phyloP scores from a whole-genome alignment of 2,329 filamentous ascomycete genomes.

The Acrocalymma vagum region DNA sequence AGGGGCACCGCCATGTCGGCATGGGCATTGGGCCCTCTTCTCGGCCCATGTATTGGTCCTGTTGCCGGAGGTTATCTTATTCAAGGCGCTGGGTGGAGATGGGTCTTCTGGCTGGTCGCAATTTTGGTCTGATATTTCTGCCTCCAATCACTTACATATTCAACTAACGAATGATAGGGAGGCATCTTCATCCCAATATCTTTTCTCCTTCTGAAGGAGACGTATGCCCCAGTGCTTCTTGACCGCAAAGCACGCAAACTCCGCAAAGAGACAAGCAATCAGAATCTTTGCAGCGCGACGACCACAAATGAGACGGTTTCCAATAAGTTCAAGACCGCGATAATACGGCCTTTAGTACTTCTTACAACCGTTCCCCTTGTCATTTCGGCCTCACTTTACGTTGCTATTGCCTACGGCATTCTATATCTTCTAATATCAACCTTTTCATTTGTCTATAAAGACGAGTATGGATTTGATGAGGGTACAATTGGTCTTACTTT shows the following conservation, averaged over 20 bases:
- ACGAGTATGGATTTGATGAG: constrained; percentile 75
- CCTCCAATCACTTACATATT: no score
- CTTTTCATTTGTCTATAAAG: constrained; percentile 78
- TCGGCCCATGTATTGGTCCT: constrained; percentile 29
- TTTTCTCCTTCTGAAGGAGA: constrained; percentile 37
- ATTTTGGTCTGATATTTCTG: constrained; percentile 3
- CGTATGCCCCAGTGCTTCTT: constrained; percentile 42
- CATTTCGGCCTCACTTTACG: no score
- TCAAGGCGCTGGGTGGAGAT: constrained; percentile 24
- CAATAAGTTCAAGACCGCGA: no score
- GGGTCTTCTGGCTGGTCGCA: constrained; percentile 16
- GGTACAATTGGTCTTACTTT: constrained; percentile 78
- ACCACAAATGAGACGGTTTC: no score
- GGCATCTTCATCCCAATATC: no score
- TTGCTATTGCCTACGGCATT: no score
- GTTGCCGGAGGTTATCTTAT: constrained; percentile 24
- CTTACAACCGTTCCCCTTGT: no score
- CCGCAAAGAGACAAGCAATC: constrained; percentile 37
- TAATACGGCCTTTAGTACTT: no score
- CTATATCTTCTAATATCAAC: no score
- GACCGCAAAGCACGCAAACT: constrained; percentile 38
- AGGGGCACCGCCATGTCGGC: constrained; percentile 33
- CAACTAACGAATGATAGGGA: no score
- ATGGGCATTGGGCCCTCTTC: constrained; percentile 17
- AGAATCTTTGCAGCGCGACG: no score